Evolutionary conservation across 1,284 basidiomycete species (phyloP), one percentile per base, ranked within the genome.

Genomic region (Stereum hirsutum): DNA sequence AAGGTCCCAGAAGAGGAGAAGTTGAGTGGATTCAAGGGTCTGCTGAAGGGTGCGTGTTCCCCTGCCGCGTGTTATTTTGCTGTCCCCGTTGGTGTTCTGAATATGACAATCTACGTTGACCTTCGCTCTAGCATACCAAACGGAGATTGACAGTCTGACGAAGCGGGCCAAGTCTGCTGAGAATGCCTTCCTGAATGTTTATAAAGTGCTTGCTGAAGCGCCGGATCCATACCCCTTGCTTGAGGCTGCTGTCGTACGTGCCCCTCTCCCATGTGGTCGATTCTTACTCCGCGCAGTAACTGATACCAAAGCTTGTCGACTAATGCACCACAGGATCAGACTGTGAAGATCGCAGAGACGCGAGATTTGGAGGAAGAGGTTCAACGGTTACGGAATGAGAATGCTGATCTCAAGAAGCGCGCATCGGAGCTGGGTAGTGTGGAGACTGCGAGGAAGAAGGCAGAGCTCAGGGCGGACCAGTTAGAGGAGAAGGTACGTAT

Each of bases 151-250:
- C 66, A 84, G 70, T 53, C 77, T 99, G 47, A 98, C 93, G 0
- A 89, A 90, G 51, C 82, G 95, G 6, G 89, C 85, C 25, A 97
- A 96, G 59, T 65, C 75, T 14, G 86, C 93, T 1, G 95, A 98
- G 68, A 94, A 88, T 55, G 89, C 92, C 0, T 96, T 99, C 63
- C 69, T 97, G 25, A 89, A 84, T 53, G 82, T 94, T 11, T 96
- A 96, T 72, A 96, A 96, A 61, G 78, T 94, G 17, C 64, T 99
- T 3, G 89, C 90, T 0, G 91, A 95, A 56, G 93, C 90, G 5
- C 93, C 94, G 0, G 95, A 99, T 62, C 96, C 95, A 14, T 96
- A 93, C 58, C 95, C 95, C 4, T 70, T 98, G 5, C 78, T 99
- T 12, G 94, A 99, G 57, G 88, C 83, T 26, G 91, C 93, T 4